phyloP scores from a whole-genome alignment of 805 yeast genomes.

The Yarrowia porcina region DNA sequence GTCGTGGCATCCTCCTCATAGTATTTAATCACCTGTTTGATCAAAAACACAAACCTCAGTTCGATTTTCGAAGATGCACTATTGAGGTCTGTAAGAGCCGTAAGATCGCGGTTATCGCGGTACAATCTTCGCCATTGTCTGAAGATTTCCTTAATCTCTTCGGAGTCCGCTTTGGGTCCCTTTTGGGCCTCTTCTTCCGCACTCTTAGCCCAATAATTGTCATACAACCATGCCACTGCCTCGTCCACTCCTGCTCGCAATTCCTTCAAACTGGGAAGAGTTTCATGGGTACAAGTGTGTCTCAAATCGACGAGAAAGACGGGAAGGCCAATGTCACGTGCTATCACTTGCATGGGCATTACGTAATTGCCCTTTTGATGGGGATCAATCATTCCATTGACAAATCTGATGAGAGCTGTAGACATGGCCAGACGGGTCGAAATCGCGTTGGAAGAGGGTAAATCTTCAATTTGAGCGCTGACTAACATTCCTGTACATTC shows the following conservation, averaged over 20 bases:
- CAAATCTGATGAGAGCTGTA: constrained; percentile 8
- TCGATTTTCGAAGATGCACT: no score
- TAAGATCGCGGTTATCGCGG: neutral
- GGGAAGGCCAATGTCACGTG: constrained; percentile 13
- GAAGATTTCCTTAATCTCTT: constrained; percentile 1
- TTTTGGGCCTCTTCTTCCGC: neutral
- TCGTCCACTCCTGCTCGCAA: neutral
- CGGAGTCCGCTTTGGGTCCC: neutral
- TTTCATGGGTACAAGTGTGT: constrained; percentile 22
- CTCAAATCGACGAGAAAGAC: constrained; percentile 2
- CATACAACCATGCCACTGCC: neutral
- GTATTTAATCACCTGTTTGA: neutral
- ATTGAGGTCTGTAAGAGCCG: neutral
- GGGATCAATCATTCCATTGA: constrained; percentile 20
- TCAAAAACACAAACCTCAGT: neutral
- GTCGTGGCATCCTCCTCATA: neutral
- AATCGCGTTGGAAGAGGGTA: neutral
- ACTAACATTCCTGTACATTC: neutral
- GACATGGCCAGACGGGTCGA: constrained; percentile 6
- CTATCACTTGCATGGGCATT: constrained; percentile 19
- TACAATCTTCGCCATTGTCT: constrained; percentile 10
- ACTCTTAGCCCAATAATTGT: neutral
- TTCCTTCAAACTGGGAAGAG: neutral
- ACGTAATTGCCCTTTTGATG: constrained; percentile 4
- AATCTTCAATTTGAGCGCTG: neutral